Evolutionary conservation across 768 basidiomycete genomes (phyloP).

Genomic region (Termitomyces sp.): DNA sequence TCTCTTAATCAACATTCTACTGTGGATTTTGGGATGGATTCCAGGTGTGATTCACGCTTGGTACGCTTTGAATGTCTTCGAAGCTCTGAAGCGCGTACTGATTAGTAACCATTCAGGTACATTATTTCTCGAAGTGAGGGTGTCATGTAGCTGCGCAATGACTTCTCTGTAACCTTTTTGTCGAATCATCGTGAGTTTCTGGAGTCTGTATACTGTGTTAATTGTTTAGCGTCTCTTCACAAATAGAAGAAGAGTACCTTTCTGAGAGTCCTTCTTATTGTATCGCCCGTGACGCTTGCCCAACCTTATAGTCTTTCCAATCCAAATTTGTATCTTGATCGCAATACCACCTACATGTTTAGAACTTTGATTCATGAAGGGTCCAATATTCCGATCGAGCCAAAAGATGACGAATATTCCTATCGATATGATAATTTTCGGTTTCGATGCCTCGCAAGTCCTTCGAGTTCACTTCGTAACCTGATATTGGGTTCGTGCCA

Average conservation of each 20-base stretch:
- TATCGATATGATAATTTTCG: too few relatives aligned
- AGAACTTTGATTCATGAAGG: too few relatives aligned
- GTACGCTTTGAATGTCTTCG: background rate
- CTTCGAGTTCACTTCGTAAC: too few relatives aligned
- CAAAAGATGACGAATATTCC: too few relatives aligned
- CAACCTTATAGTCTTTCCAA: too few relatives aligned
- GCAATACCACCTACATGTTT: too few relatives aligned
- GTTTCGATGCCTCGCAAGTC: too few relatives aligned
- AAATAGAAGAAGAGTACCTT: background rate
- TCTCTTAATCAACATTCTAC: slow-evolving; percentile 34
- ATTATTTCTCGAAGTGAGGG: slow-evolving; percentile 2
- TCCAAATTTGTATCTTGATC: too few relatives aligned
- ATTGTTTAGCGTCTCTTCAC: background rate
- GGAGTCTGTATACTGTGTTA: background rate
- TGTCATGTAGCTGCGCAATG: background rate
- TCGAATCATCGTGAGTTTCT: background rate
- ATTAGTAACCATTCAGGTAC: background rate
- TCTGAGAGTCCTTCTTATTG: background rate
- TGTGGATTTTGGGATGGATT: slow-evolving; percentile 48
- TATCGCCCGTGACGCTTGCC: too few relatives aligned
- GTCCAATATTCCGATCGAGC: too few relatives aligned
- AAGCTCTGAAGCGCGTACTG: background rate
- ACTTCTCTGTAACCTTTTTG: background rate
- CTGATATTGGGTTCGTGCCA: too few relatives aligned
- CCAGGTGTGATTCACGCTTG: slow-evolving; percentile 49